Percentiles rank a stretch among this genome's conserved stretches.
Evolutionary conservation across 2,329 filamentous ascomycete species (phyloP).

Genomic region (Aspergillus sp.): DNA sequence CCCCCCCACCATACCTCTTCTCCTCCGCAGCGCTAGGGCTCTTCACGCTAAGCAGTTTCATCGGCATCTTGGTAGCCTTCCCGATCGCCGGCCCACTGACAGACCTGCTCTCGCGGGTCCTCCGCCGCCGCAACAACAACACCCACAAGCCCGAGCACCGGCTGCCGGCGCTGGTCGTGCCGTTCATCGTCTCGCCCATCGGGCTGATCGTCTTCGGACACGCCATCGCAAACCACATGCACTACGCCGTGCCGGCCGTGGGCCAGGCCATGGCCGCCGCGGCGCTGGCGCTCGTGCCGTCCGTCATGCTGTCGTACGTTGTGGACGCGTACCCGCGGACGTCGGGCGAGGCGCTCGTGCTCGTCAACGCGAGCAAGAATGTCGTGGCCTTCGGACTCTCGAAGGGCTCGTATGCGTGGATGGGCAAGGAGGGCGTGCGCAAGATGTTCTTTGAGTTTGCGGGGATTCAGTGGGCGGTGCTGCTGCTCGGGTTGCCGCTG

Average conservation of each 20-base stretch:
- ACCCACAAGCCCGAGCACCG: conserved; percentile 42
- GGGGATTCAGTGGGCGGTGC: conserved; percentile 32
- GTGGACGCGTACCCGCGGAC: conserved; percentile 31
- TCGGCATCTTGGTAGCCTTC: conserved; percentile 40
- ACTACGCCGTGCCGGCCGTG: conserved; percentile 25
- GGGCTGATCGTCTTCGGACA: conserved; percentile 36
- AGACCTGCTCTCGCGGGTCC: conserved; percentile 36
- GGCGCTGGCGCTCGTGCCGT: conserved; percentile 32
- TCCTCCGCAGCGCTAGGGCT: conserved; percentile 24
- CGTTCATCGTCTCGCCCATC: conserved; percentile 34
- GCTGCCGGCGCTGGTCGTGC: conserved; percentile 38
- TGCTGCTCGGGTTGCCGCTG: conserved; percentile 29
- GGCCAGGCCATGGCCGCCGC: conserved; percentile 29
- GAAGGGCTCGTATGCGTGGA: conserved; percentile 29
- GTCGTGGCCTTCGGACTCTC: conserved; percentile 26
- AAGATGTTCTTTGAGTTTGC: conserved; percentile 39
- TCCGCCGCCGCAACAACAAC: conserved; percentile 32
- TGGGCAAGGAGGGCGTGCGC: conserved; percentile 25
- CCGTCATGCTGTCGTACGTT: conserved; percentile 34
- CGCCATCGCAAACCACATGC: conserved; percentile 21
- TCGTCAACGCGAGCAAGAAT: conserved; percentile 33
- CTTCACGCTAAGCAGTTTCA: conserved; percentile 33
- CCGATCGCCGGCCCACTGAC: conserved; percentile 42
- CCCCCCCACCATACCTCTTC: conserved; percentile 33
- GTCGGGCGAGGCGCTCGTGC: conserved; percentile 33